These are phyloP conservation scores for Gloeostereum incarnatum DNA, from an alignment of 768 basidiomycete genomes.

Conservation along the genomic window DNA sequence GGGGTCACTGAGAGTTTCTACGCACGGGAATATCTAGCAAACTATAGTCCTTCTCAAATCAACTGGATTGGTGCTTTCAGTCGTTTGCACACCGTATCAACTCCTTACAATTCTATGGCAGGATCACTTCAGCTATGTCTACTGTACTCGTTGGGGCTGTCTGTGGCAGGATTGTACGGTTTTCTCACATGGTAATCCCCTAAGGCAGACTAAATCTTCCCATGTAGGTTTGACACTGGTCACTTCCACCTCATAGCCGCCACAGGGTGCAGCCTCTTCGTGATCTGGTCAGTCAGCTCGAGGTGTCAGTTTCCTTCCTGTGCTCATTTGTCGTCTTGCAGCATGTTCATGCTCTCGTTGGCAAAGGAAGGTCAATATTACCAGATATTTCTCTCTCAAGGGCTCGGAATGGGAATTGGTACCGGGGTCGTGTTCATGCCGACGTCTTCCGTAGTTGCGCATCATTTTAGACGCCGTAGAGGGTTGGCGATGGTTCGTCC, in stretches of 20 bases:
- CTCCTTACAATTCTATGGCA: neutral
- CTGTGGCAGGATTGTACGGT: neutral
- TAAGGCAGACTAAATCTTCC: neutral
- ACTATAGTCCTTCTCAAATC: slow-evolving; percentile 2
- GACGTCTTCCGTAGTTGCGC: slow-evolving; percentile 2
- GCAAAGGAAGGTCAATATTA: slow-evolving; percentile 1
- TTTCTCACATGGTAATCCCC: neutral
- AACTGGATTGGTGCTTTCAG: slow-evolving; percentile 2
- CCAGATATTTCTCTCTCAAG: slow-evolving; percentile 3
- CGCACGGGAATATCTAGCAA: neutral
- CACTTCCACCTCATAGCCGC: neutral
- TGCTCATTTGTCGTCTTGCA: neutral
- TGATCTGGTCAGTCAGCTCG: neutral
- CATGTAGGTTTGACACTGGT: slow-evolving; percentile 1
- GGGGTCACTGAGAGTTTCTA: slow-evolving; percentile 5
- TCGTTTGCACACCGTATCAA: neutral
- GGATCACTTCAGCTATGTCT: slow-evolving; percentile 2
- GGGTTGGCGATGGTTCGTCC: slow-evolving; percentile 1
- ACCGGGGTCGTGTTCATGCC: slow-evolving; percentile 1
- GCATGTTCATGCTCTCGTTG: slow-evolving; percentile 3
- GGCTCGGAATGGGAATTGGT: slow-evolving; percentile 4
- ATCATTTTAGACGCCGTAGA: slow-evolving; percentile 1
- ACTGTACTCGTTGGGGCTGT: neutral
- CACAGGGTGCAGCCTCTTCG: slow-evolving; percentile 1
- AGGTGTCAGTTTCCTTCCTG: neutral